Base-by-base conservation (phyloP, 495 filamentous ascomycete genomes). In the Echria macrotheca region DNA sequence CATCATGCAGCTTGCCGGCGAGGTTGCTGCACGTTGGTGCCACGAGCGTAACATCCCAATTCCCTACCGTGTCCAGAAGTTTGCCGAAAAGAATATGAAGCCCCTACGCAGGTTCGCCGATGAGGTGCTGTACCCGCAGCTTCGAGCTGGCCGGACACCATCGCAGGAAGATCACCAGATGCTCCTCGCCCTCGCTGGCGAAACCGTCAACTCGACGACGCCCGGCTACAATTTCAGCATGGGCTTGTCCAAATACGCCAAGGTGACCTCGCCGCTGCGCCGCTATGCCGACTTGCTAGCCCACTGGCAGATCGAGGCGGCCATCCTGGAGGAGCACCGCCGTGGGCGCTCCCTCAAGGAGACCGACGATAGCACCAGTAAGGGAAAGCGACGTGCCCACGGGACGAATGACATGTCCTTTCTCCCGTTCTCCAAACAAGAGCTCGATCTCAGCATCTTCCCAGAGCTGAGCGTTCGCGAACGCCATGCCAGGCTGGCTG, bases 251-350 rank as follows among this genome's bases (percentile, higher is more conserved):
- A 69, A 80, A 29, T 95, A 96, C 60, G 70, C 81, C 51, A 93
- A 88, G 58, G 80, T 81, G 31, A 97, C 93, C 2, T 89, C 84
- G 53, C 93, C 93, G 2, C 73, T 98, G 6, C 86, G 93, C 14
- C 78, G 93, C 23, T 96, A 83, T 66, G 67, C 69, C 12, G 93
- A 98, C 63, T 65, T 97, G 52, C 69, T 96, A n/a, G 73, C 79
- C 0, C 90, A 96, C 64, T 96, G 89, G 77, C 91, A 97, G 57
- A 89, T 98, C 53, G 84, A 94, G 64, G 82, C 88, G 0, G 85
- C 84, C 0, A 61, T 97, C 31, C 75, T 82, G 6, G 78, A 86
- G 60, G 89, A 93, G 68, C 67, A 74, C 15, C 65, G 70, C 25
- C 70, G 71, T 5, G 79, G 80, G 10, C 56, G 67, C 4, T 72